Percentiles rank a stretch among this genome's conserved stretches.
Conservation (phyloP, 2,329 filamentous ascomycete species). For the Nemania sp. region DNA sequence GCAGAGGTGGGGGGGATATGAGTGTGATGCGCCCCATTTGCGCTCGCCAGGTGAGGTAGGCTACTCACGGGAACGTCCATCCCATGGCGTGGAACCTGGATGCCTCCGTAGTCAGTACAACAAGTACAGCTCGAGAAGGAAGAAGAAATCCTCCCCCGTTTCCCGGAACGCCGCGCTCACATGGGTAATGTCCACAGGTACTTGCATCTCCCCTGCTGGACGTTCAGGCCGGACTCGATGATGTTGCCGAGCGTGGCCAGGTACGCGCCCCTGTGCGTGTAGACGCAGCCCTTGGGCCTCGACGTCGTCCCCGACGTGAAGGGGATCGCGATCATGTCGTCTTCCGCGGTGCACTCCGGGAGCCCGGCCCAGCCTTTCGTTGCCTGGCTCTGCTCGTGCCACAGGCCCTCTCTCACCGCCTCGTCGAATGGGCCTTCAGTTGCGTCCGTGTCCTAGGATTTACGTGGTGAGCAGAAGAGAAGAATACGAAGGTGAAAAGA, state of each 20-base stretch:
- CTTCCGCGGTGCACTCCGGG: constrained; percentile 72
- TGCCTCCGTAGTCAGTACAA: constrained; percentile 1
- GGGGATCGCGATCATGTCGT: constrained; percentile 81
- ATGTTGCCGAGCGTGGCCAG: constrained; percentile 84
- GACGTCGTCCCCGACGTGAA: constrained; percentile 96
- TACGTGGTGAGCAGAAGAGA: neutral
- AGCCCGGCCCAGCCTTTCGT: constrained; percentile 77
- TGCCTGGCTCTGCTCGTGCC: constrained; percentile 69
- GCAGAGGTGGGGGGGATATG: neutral
- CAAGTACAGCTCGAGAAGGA: neutral
- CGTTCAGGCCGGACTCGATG: constrained; percentile 85
- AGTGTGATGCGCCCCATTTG: neutral
- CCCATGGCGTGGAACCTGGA: constrained; percentile 66
- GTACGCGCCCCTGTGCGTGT: constrained; percentile 86
- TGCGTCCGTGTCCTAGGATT: constrained; percentile 73
- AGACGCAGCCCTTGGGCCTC: constrained; percentile 88
- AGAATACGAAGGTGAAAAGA: no score
- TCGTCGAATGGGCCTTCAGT: constrained; percentile 82
- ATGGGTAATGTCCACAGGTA: constrained; percentile 94
- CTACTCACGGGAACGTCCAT: constrained; percentile 76
- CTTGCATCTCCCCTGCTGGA: constrained; percentile 68
- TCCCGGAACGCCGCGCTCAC: constrained; percentile 57
- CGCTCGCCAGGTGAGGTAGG: no score
- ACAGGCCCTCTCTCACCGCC: constrained; percentile 79
- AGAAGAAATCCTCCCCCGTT: no score